Evolutionary conservation across 495 filamentous ascomycete species (phyloP).

Genomic region (Hypoxylon fuscum): DNA sequence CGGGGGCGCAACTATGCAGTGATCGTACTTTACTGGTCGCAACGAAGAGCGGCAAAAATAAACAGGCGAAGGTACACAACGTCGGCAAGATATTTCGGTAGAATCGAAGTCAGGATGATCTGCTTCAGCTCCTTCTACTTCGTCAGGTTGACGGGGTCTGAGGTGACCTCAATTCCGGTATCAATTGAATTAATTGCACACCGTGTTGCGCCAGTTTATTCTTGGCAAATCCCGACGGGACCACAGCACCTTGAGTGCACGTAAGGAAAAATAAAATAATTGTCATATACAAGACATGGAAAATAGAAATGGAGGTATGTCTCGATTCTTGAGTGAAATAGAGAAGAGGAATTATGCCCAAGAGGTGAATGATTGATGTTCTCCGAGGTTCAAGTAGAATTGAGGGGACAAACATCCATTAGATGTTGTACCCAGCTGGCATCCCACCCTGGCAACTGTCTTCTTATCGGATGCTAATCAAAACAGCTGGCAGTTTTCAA

Average conservation of each 20-base stretch:
- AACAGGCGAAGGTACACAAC: conserved; percentile 29
- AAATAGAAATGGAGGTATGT: background rate
- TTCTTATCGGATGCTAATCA: no score
- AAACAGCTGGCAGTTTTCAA: no score
- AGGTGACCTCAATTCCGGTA: conserved; percentile 23
- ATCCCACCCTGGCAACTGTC: no score
- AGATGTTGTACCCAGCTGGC: no score
- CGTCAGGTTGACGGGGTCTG: conserved; percentile 10
- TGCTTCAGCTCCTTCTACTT: conserved; percentile 21
- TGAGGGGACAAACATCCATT: no score
- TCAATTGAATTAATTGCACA: conserved; percentile 36
- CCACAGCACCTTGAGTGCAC: background rate
- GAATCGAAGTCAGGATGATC: conserved; percentile 8
- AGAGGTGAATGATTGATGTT: no score
- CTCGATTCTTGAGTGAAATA: background rate
- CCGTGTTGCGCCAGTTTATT: conserved; percentile 22
- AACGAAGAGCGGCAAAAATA: conserved; percentile 33
- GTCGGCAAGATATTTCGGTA: conserved; percentile 36
- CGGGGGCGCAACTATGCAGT: conserved; percentile 13
- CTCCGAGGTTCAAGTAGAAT: no score
- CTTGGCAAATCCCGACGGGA: conserved; percentile 15
- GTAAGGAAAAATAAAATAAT: background rate
- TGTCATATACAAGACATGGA: conserved; percentile 7
- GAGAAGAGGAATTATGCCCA: no score
- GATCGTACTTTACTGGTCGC: conserved; percentile 22